Evolutionary conservation across 495 filamentous ascomycete genomes (phyloP), one percentile per base, ranked within the genome.

Genomic region (Penicillium chermesinum): DNA sequence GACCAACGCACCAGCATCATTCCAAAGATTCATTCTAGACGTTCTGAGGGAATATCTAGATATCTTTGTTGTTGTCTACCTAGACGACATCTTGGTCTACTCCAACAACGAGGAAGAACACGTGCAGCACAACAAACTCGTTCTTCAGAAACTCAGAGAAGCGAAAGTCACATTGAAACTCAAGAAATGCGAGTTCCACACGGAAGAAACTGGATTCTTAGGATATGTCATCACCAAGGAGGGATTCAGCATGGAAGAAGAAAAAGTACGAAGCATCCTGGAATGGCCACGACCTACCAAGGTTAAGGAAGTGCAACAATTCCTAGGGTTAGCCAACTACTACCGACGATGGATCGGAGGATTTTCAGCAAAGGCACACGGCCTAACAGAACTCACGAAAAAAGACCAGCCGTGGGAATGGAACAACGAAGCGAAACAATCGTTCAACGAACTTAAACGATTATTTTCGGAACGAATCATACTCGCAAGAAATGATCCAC

Each of bases 11-110:
- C 43, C 35, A 7, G 38, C 16, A 49, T 38, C 30, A 36, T 58
- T 56, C 25, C 18, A 55, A 54, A 17, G 16, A 39, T 39, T 39
- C 19, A 39, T 39, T 17, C 13, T 47, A 35, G 16, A 40, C 12
- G 19, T 53, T 15, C n/a, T 46, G 2, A 14, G 12, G 7, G 44
- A 55, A 30, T 55, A 45, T 37, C 21, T 58, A 3, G 30, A 55
- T 18, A 48, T 45, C 18, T 58, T 55, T 41, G 13, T 46, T 34
- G 19, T 17, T 10, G 16, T 39, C 15, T 39, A 39, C 19, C 37
- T 39, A 32, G 41, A 59, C 45, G 34, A 59, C 20, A 49, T 59
- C 13, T 41, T 59, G 12, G 25, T 59, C 0, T 59, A 20, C 8
- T 19, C 15, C 13, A 34, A 34, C 10, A 44, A 2, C 1, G 7